Conservation (phyloP, 768 basidiomycete species). For the Leccinum arenicola region DNA sequence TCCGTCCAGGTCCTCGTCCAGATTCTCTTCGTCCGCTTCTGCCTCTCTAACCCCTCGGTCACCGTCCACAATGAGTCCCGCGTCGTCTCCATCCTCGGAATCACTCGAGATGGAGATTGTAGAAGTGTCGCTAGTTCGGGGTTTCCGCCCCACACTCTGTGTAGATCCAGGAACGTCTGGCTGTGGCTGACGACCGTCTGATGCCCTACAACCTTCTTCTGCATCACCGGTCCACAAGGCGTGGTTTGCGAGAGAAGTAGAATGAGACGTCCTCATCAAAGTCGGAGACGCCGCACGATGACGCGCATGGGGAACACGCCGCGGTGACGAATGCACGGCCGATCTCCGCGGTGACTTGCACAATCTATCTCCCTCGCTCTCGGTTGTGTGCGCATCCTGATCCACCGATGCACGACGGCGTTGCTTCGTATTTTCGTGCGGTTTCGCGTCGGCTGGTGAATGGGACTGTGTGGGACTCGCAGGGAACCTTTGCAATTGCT, state of each 20-base stretch:
- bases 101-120: not conserved
- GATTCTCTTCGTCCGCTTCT: not conserved
- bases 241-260: not conserved
- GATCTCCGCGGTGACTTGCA: conserved; percentile 29
- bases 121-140: too few species aligned
- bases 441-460: not conserved
- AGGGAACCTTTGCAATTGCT: conserved; percentile 4
- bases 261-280: not conserved
- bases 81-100: conserved; percentile 22
- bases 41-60: not conserved
- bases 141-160: too few species aligned
- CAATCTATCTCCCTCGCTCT: conserved; percentile 2
- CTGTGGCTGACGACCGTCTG: not conserved
- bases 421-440: not conserved
- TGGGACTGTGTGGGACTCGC: conserved; percentile 10
- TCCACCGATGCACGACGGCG: conserved; percentile 3
- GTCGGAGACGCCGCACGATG: conserved; percentile 16
- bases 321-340: conserved; percentile 23
- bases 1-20: conserved; percentile 6
- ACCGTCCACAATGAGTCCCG: not conserved
- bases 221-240: not conserved
- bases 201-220: not conserved
- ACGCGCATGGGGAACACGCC: conserved; percentile 3
- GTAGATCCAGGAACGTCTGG: not conserved
- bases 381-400: not conserved